Evolutionary conservation across 2,329 filamentous ascomycete species (phyloP).

Genomic region (Hymenoscyphus infarciens): DNA sequence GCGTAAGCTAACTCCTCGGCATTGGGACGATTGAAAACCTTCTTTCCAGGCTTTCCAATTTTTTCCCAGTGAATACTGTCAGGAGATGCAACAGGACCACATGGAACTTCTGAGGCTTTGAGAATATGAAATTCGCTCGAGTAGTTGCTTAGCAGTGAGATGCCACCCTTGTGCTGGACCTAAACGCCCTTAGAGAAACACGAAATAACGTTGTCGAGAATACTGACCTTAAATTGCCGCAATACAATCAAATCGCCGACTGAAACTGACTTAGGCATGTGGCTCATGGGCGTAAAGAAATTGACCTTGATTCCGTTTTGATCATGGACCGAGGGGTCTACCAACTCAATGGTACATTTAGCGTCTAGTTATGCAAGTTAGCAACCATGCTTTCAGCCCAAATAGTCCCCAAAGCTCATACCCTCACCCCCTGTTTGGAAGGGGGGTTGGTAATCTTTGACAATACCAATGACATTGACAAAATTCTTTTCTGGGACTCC

Average conservation of each 20-base stretch:
- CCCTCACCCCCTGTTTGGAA: constrained; percentile 42
- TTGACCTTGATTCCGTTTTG: constrained; percentile 44
- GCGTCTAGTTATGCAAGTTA: constrained; percentile 43
- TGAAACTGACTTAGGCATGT: constrained; percentile 49
- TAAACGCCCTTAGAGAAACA: constrained; percentile 27
- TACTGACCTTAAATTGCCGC: constrained; percentile 44
- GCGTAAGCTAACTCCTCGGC: constrained; percentile 39
- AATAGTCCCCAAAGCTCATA: not conserved
- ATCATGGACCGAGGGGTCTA: constrained; percentile 50
- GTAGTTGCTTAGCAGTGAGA: constrained; percentile 45
- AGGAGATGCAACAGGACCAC: not conserved
- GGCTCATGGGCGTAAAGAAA: constrained; percentile 54
- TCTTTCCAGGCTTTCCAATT: constrained; percentile 16
- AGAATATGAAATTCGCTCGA: constrained; percentile 47
- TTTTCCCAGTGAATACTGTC: constrained; percentile 17
- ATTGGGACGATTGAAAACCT: constrained; percentile 14
- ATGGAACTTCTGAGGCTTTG: constrained; percentile 39
- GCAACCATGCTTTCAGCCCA: not conserved
- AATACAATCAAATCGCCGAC: constrained; percentile 61
- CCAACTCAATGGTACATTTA: constrained; percentile 59
- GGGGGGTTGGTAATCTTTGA: constrained; percentile 60
- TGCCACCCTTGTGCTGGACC: constrained; percentile 40
- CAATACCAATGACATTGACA: constrained; percentile 65
- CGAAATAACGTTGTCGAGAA: constrained; percentile 29
- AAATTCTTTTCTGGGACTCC: constrained; percentile 22